Percentiles rank a stretch among this genome's conserved stretches.
These are phyloP conservation scores for Capronia americana DNA, from an alignment of 2,329 filamentous ascomycete genomes.

Conservation along the genomic window DNA sequence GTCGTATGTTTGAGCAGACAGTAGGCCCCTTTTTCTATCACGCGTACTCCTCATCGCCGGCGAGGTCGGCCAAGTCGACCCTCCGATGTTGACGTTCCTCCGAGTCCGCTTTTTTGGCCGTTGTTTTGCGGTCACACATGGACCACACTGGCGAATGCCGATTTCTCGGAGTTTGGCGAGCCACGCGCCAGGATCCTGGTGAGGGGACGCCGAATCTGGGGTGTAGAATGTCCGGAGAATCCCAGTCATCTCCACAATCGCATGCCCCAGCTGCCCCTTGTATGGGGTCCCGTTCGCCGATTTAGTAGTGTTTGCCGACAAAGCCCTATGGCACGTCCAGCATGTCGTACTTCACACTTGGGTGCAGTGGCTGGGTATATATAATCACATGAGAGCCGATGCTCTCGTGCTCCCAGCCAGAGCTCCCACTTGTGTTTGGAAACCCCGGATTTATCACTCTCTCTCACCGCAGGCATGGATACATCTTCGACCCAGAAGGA, in stretches of 20 bases:
- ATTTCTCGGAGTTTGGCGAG: slow-evolving; percentile 11
- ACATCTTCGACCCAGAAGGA: slow-evolving; percentile 5
- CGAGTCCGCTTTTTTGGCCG: slow-evolving; percentile 7
- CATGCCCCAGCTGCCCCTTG: background rate
- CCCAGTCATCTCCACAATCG: background rate
- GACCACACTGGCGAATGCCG: background rate
- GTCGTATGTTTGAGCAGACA: background rate
- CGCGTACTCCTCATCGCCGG: background rate
- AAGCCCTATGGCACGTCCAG: background rate
- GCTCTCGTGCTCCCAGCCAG: background rate
- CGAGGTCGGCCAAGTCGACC: background rate
- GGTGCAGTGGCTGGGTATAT: background rate
- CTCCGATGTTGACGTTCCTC: background rate
- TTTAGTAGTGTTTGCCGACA: slow-evolving; percentile 2
- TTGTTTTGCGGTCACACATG: background rate
- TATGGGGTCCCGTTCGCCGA: background rate
- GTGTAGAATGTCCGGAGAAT: background rate
- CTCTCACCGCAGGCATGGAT: slow-evolving; percentile 6
- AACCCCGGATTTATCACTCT: background rate
- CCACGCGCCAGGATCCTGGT: background rate
- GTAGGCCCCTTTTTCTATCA: background rate
- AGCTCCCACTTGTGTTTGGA: background rate
- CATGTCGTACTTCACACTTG: background rate
- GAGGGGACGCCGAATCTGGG: slow-evolving; percentile 4
- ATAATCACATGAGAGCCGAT: slow-evolving; percentile 1